These are phyloP conservation scores for Chlamydomonas sphaeroides DNA, from an alignment of 139 green algal species.

Conservation along the genomic window DNA sequence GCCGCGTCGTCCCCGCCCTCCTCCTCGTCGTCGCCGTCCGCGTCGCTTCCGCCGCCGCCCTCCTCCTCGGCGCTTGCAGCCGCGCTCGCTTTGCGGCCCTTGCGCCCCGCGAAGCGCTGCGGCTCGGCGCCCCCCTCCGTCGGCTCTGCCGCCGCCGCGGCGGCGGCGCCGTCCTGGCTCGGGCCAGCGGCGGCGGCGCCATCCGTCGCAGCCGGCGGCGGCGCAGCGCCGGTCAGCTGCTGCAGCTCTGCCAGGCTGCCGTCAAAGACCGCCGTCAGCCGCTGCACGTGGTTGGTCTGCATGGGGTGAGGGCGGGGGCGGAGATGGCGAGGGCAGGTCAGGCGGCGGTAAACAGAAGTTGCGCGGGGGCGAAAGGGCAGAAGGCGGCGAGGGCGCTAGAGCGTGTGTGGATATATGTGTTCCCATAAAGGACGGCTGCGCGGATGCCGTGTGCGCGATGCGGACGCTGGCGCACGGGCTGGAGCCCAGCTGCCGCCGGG, in stretches of 20 bases:
- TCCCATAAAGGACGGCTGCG: too few species aligned
- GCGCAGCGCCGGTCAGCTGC: neutral
- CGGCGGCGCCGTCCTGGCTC: neutral
- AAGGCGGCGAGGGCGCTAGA: too few species aligned
- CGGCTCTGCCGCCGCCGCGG: neutral
- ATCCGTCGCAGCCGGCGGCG: neutral
- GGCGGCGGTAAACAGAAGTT: too few species aligned
- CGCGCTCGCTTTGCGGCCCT: neutral
- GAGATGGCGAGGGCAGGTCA: too few species aligned
- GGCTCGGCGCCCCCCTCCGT: neutral
- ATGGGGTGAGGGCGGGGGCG: too few species aligned
- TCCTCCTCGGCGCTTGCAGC: neutral
- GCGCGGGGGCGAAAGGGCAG: too few species aligned
- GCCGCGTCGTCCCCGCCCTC: neutral
- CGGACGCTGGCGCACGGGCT: too few species aligned
- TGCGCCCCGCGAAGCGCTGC: neutral
- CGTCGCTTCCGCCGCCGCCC: neutral
- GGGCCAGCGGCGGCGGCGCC: neutral
- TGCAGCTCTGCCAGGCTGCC: neutral
- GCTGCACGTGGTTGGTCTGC: constrained; percentile 44
- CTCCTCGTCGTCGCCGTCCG: neutral
- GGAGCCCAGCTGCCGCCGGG: too few species aligned
- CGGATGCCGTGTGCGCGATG: too few species aligned
- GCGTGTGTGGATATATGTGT: too few species aligned
- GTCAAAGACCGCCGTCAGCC: constrained; percentile 8